Percentiles rank a stretch among this genome's conserved stretches.
These are phyloP conservation scores for Breviolum minutum DNA, from an alignment of 73 alveolate genomes.

Conservation along the genomic window DNA sequence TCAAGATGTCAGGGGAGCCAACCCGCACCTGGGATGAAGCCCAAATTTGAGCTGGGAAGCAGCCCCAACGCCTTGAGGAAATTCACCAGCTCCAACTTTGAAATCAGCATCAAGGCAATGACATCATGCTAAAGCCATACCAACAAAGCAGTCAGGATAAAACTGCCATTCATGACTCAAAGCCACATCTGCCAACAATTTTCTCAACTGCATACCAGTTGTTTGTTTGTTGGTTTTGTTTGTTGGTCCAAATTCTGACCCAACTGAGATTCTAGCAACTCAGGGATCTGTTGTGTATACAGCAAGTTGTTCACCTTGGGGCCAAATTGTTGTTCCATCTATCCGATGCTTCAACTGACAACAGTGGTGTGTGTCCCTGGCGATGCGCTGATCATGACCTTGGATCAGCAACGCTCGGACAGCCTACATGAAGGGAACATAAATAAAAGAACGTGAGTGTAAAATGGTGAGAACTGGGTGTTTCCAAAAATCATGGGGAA, in stretches of 20 bases:
- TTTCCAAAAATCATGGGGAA: no score
- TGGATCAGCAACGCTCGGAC: no score
- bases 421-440: no score
- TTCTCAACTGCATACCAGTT: no score
- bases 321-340: background rate
- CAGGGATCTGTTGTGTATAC: constrained; percentile 37
- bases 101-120: no score
- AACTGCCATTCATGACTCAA: background rate
- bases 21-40: constrained; percentile 81
- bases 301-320: constrained; percentile 66
- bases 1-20: background rate
- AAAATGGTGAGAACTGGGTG: no score
- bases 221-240: background rate
- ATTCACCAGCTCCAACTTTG: background rate
- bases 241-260: background rate
- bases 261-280: constrained; percentile 24
- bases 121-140: no score
- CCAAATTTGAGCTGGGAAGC: constrained; percentile 80
- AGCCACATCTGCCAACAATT: no score
- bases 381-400: constrained; percentile 94
- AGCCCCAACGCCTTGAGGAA: constrained; percentile 53
- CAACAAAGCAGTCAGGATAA: no score
- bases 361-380: background rate
- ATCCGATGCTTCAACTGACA: no score
- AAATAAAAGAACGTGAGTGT: no score